phyloP scores from a whole-genome alignment of 371 early-diverging fungal species.

The Actinomucor elegans region DNA sequence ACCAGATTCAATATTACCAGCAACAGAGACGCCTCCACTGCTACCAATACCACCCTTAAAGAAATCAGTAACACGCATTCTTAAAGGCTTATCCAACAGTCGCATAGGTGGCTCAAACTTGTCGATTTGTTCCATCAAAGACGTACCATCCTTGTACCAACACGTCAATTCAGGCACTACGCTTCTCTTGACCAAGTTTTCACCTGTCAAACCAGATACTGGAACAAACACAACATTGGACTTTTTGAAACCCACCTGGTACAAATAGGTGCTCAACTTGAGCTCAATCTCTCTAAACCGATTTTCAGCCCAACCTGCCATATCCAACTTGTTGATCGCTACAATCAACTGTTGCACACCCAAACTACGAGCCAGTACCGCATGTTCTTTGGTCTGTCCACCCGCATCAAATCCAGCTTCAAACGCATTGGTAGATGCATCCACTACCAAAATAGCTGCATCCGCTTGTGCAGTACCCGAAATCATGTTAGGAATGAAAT shows the following conservation, averaged over 20 bases:
- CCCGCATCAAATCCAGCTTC: constrained; percentile 96
- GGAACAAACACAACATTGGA: constrained; percentile 78
- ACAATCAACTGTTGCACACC: constrained; percentile 90
- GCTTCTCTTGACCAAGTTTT: constrained; percentile 67
- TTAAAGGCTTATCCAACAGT: constrained; percentile 75
- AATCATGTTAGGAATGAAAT: constrained; percentile 99
- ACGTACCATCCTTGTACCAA: constrained; percentile 72
- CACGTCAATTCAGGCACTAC: constrained; percentile 24
- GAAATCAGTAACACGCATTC: constrained; percentile 82
- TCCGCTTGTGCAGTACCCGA: constrained; percentile 97
- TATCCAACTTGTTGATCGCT: constrained; percentile 93
- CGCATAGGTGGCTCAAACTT: constrained; percentile 72
- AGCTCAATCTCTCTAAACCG: constrained; percentile 74
- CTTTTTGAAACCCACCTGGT: constrained; percentile 74
- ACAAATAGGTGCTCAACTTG: constrained; percentile 69
- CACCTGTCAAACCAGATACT: constrained; percentile 87
- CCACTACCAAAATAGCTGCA: constrained; percentile 95
- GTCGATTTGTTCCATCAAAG: constrained; percentile 66
- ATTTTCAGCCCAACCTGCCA: constrained; percentile 72
- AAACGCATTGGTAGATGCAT: constrained; percentile 91
- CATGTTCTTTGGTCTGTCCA: constrained; percentile 98
- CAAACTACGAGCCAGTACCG: constrained; percentile 82
- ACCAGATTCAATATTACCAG: constrained; percentile 88
- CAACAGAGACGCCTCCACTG: constrained; percentile 71
- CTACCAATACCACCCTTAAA: constrained; percentile 80